These are phyloP conservation scores for Leucogyrophana mollusca DNA, from an alignment of 768 basidiomycete species.

Conservation along the genomic window DNA sequence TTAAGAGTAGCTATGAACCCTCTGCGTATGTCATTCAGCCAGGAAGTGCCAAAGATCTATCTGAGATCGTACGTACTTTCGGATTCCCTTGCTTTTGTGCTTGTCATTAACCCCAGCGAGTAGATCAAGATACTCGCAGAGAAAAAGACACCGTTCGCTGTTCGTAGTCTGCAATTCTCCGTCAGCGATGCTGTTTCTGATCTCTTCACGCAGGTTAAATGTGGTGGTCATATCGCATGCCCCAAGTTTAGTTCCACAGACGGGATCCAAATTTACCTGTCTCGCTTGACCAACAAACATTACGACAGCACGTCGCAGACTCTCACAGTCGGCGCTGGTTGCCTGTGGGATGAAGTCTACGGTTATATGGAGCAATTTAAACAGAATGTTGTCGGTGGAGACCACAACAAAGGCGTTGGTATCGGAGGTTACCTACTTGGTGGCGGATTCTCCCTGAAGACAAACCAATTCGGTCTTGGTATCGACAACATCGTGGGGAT, in stretches of 20 bases:
- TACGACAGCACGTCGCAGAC: slow-evolving; percentile 11
- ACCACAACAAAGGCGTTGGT: slow-evolving; percentile 23
- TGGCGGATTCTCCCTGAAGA: slow-evolving; percentile 33
- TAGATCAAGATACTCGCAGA: too few relatives aligned
- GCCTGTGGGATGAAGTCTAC: slow-evolving; percentile 29
- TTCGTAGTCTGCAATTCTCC: too few relatives aligned
- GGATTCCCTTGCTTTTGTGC: too few relatives aligned
- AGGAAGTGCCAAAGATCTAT: too few relatives aligned
- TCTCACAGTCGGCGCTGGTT: slow-evolving; percentile 25
- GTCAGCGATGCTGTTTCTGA: too few relatives aligned
- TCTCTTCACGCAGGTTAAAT: slow-evolving; percentile 30
- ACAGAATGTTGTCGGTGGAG: slow-evolving; percentile 22
- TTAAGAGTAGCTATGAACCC: too few relatives aligned
- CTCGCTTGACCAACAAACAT: slow-evolving; percentile 21
- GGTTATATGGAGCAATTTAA: slow-evolving; percentile 6
- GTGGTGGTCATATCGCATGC: slow-evolving; percentile 29
- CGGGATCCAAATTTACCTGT: slow-evolving; percentile 28
- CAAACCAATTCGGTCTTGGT: slow-evolving; percentile 30
- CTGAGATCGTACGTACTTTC: too few relatives aligned
- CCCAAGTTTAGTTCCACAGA: slow-evolving; percentile 30
- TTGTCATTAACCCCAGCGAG: too few relatives aligned
- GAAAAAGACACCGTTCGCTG: too few relatives aligned
- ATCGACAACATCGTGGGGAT: slow-evolving; percentile 31
- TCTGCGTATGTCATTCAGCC: too few relatives aligned
- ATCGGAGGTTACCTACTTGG: slow-evolving; percentile 32